Base-by-base conservation (phyloP, 1,284 basidiomycete genomes). In the Marasmius fiardii region DNA sequence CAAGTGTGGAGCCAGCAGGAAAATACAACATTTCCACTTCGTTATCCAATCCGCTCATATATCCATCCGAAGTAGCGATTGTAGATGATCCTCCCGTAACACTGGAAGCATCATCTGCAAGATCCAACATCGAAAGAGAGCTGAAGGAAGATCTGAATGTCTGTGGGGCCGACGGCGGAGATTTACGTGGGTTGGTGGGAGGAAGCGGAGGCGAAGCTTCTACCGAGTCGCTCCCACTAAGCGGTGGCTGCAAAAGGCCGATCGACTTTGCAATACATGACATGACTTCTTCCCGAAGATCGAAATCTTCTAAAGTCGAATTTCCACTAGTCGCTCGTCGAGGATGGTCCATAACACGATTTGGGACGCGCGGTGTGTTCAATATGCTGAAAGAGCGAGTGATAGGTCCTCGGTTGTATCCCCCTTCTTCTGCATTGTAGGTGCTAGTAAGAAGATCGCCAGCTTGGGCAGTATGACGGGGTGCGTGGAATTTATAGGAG, bases 201-300 rank as follows among this genome's bases (percentile, higher is more conserved):
- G 74, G 73, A 44, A 85, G 74, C 10, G 78, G 76, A 43, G 90
- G 88, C 0, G 88, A 90, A 2, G 80, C 78, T 61, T 88, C 85
- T 2, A 78, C 69, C 2, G 87, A 88, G 41, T 83, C 84, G 44
- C 74, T 77, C 39, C 78, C 83, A 56, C 85, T 88, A 14, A 88
- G 74, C 7, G 87, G 82, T 6, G 93, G 88, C 62, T 97, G 95
- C n/a, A 92, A 77, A 11, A 99, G 79, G 2, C 96, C 96, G 55
- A 99, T 98, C 4, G 94, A 97, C 69, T 95, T 96, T 1, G 95
- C 95, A 58, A 99, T 97, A 71, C 93, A 97, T 4, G 90, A 89
- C 90, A 99, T 95, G 33, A 99, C 94, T 60, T 93, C 93, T 61
- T 94, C 92, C 43, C 92, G 86, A 35, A 99, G 81, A 65, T 98